phyloP scores from a whole-genome alignment of 495 filamentous ascomycete species.

The Penicillium fimorum region DNA sequence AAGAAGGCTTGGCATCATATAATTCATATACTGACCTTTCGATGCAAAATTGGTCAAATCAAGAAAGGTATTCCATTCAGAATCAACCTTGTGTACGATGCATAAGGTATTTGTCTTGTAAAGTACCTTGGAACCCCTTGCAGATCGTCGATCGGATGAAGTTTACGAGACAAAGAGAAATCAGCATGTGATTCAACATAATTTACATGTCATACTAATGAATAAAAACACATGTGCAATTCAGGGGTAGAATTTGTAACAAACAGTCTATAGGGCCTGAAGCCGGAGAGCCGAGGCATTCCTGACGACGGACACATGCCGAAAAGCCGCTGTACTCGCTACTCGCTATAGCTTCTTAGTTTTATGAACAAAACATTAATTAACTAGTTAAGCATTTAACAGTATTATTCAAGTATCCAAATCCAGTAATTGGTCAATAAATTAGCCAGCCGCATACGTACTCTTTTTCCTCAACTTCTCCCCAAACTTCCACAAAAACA shows the following conservation, averaged over 20 bases:
- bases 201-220: background rate
- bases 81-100: background rate
- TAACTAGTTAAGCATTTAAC: too few species aligned
- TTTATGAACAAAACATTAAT: too few species aligned
- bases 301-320: background rate
- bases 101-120: background rate
- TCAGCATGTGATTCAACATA: background rate
- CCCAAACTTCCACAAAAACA: constrained; percentile 62
- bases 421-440: background rate
- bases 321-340: background rate
- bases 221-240: background rate
- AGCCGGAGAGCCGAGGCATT: background rate
- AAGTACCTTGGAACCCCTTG: background rate
- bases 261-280: background rate
- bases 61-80: background rate
- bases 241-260: background rate
- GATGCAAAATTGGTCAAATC: background rate
- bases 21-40: background rate
- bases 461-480: constrained; percentile 57
- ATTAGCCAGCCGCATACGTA: constrained; percentile 62
- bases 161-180: background rate
- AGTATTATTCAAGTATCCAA: background rate
- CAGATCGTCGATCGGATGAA: background rate
- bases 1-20: background rate
- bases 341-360: background rate